Evolutionary conservation across 2,329 filamentous ascomycete species (phyloP).

Genomic region (Metarhizium sp.): DNA sequence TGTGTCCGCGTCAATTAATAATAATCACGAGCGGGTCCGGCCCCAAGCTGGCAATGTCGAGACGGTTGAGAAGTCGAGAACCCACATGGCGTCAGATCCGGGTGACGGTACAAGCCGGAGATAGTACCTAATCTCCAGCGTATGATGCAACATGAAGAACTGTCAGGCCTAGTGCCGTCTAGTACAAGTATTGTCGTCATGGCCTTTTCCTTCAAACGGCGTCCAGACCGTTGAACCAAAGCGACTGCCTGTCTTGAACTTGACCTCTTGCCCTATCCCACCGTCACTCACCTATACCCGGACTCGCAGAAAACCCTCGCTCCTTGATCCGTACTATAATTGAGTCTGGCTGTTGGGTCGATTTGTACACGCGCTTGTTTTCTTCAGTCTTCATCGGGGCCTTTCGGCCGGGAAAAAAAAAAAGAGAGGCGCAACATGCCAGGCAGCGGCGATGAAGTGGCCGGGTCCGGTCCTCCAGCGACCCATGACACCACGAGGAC

Average conservation of each 20-base stretch:
- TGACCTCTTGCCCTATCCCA: too few relatives aligned
- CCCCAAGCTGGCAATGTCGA: neutral
- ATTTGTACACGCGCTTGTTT: too few relatives aligned
- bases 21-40: neutral
- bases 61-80: neutral
- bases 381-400: too few relatives aligned
- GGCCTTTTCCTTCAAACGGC: neutral
- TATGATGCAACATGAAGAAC: neutral
- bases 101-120: neutral
- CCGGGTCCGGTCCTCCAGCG: neutral
- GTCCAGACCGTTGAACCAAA: neutral
- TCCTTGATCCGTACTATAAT: too few relatives aligned
- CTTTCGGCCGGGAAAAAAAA: too few relatives aligned
- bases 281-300: too few relatives aligned
- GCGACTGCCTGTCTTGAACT: too few relatives aligned
- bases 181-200: neutral
- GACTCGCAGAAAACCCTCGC: too few relatives aligned
- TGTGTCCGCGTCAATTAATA: neutral
- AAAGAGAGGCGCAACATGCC: neutral
- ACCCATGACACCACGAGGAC: neutral
- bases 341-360: too few relatives aligned
- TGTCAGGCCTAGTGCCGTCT: neutral
- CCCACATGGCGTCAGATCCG: neutral
- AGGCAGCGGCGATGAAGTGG: neutral
- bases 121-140: conserved; percentile 4